phyloP scores from a whole-genome alignment of 2,329 filamentous ascomycete species.

The Claviceps fusiformis region DNA sequence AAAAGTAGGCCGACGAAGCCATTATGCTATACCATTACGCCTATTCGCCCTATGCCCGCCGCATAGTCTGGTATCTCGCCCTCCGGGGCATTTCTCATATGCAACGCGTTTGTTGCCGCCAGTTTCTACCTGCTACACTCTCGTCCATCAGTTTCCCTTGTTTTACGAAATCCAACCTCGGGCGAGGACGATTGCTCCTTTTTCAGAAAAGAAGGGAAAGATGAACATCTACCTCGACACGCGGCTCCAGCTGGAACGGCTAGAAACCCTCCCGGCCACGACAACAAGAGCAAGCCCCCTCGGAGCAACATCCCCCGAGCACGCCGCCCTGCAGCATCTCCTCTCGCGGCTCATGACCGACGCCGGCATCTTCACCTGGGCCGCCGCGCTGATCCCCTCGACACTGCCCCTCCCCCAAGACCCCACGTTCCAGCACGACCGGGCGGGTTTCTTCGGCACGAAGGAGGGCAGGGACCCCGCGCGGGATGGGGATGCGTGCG shows the following conservation, averaged over 20 bases:
- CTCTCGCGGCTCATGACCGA: conserved; percentile 44
- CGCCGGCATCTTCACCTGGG: conserved; percentile 19
- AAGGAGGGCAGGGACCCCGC: conserved; percentile 12
- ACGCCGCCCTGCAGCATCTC: conserved; percentile 37
- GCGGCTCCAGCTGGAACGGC: conserved; percentile 50
- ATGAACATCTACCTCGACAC: conserved; percentile 41
- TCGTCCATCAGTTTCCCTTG: no score
- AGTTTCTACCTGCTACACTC: no score
- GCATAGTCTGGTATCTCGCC: no score
- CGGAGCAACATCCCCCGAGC: conserved; percentile 23
- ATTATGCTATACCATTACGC: no score
- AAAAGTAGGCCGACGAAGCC: no score
- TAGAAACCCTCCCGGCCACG: conserved; percentile 36
- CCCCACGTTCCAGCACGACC: conserved; percentile 45
- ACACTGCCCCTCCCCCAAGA: conserved; percentile 41
- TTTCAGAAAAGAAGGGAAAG: neutral
- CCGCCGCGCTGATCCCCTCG: conserved; percentile 29
- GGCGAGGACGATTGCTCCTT: no score
- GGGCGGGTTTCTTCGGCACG: conserved; percentile 24
- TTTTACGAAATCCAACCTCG: no score
- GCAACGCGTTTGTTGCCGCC: no score
- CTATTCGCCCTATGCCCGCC: no score
- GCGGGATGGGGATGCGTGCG: conserved; percentile 23
- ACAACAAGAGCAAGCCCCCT: conserved; percentile 28
- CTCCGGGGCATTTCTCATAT: no score